These are phyloP conservation scores for Styphnolobium japonicum DNA, from an alignment of 306 rosid genomes.

Conservation along the genomic window DNA sequence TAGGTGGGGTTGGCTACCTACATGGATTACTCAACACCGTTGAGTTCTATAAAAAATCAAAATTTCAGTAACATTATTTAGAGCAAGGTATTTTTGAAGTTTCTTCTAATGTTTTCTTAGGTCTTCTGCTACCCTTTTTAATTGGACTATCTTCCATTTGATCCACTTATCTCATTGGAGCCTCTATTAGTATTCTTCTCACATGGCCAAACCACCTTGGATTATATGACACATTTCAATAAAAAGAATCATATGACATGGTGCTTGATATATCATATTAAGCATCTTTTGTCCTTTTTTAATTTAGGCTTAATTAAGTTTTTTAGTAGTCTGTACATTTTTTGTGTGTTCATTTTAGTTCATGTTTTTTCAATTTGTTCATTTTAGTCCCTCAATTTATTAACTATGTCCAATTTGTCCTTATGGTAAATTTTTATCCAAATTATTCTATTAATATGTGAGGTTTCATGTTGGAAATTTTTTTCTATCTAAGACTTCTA, in stretches of 20 bases:
- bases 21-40: neutral
- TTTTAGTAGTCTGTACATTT: neutral
- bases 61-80: neutral
- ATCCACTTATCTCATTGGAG: neutral
- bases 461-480: neutral
- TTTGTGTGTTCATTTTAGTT: neutral
- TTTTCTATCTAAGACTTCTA: neutral
- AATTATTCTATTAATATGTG: neutral
- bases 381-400: neutral
- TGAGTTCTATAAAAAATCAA: neutral
- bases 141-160: neutral
- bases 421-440: neutral
- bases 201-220: neutral
- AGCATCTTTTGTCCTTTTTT: neutral
- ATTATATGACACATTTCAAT: neutral
- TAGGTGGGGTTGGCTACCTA: neutral
- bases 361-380: neutral
- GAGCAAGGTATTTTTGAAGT: neutral
- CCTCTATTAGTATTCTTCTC: neutral
- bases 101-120: conserved; percentile 1
- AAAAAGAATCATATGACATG: neutral
- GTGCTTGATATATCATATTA: neutral
- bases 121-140: neutral
- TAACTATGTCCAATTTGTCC: neutral
- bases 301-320: neutral